Percentiles rank a stretch among this genome's conserved stretches.
Conservation (phyloP, 192 early-diverging fungal species). For the Lunasporangiospora selenospora region DNA sequence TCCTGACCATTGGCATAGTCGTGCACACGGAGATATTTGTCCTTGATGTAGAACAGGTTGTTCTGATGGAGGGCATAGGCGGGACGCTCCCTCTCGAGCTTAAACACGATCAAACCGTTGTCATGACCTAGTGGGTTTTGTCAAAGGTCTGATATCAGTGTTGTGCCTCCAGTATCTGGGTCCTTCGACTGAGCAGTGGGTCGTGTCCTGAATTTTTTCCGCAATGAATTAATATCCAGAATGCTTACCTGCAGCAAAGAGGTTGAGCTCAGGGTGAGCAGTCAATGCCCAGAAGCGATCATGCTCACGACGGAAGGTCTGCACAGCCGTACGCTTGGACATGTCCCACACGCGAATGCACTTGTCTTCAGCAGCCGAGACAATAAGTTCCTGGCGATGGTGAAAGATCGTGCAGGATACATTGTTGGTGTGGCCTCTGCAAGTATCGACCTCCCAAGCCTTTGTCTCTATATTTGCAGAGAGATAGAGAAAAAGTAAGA, state of each 20-base stretch:
- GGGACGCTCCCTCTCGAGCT: slow-evolving; percentile 96
- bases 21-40: slow-evolving; percentile 82
- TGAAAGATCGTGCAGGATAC: slow-evolving; percentile 95
- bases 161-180: background rate
- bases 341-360: slow-evolving; percentile 99
- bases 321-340: slow-evolving; percentile 90
- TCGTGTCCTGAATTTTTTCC: background rate
- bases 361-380: slow-evolving; percentile 96
- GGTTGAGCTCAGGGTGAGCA: slow-evolving; percentile 96
- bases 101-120: slow-evolving; percentile 97
- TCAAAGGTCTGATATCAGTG: background rate
- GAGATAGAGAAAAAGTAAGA: background rate
- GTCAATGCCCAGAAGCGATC: slow-evolving; percentile 96
- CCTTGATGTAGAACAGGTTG: slow-evolving; percentile 88
- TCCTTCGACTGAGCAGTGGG: background rate
- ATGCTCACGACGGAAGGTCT: slow-evolving; percentile 96
- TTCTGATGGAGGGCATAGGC: slow-evolving; percentile 87
- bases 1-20: slow-evolving; percentile 84
- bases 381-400: slow-evolving; percentile 93
- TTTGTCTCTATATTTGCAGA: slow-evolving; percentile 74
- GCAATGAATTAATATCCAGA: background rate
- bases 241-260: slow-evolving; percentile 91
- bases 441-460: slow-evolving; percentile 99
- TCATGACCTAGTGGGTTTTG: slow-evolving; percentile 78
- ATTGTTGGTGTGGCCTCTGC: slow-evolving; percentile 98